Percentiles rank a stretch among this genome's conserved stretches.
Evolutionary conservation across 2,329 filamentous ascomycete genomes (phyloP).

Genomic region (Furcasterigmium furcatum): DNA sequence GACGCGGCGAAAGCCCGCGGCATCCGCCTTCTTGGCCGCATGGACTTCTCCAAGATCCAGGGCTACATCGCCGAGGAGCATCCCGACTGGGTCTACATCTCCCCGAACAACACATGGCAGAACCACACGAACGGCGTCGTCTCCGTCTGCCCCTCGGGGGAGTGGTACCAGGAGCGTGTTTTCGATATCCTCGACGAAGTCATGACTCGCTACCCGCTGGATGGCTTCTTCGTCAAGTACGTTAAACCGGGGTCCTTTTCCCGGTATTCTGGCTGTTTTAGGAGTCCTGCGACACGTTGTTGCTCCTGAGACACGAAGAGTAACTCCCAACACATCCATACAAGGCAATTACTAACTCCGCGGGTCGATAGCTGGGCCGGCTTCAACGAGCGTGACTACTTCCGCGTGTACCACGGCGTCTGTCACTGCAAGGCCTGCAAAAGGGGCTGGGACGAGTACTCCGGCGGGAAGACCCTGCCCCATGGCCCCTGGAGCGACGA

Average conservation of each 20-base stretch:
- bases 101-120: conserved; percentile 10
- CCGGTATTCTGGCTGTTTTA: no score
- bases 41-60: conserved; percentile 14
- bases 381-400: conserved; percentile 13
- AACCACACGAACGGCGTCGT: conserved; percentile 11
- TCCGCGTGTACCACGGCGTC: conserved; percentile 11
- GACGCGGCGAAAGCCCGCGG: conserved; percentile 6
- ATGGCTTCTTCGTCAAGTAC: conserved; percentile 17
- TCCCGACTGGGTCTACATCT: conserved; percentile 13
- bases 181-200: conserved; percentile 13
- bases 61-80: conserved; percentile 7
- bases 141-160: conserved; percentile 11
- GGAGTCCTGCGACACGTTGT: no score
- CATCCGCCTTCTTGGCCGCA: conserved; percentile 9
- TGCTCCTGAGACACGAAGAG: no score
- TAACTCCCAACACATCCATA: no score
- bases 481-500: conserved; percentile 4
- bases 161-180: conserved; percentile 12
- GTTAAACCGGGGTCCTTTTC: no score
- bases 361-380: no score
- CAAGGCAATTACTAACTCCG: no score
- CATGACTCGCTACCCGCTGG: conserved; percentile 9
- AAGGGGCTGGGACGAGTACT: conserved; percentile 7
- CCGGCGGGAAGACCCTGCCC: conserved; percentile 6
- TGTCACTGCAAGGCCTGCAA: conserved; percentile 12